Percentiles rank a stretch among this genome's conserved stretches.
phyloP scores from a whole-genome alignment of 768 basidiomycete species.

The Kwoniella dendrophila region DNA sequence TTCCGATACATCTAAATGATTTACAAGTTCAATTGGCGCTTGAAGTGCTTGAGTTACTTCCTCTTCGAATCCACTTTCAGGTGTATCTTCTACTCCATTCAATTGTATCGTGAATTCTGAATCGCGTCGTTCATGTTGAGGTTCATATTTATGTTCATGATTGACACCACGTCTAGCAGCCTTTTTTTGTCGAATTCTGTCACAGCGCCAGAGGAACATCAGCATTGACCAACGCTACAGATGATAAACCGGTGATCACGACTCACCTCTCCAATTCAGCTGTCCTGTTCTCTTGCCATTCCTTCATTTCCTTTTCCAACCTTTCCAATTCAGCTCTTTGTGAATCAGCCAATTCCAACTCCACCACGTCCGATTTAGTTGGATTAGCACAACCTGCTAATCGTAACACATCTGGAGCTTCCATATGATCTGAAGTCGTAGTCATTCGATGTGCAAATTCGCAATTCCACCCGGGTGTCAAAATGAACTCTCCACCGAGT shows the following conservation, averaged over 20 bases:
- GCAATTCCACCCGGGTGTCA: constrained; percentile 48
- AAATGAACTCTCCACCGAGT: constrained; percentile 56
- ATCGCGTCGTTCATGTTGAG: too few relatives aligned
- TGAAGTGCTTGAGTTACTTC: neutral
- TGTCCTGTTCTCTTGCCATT: constrained; percentile 39
- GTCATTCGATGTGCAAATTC: constrained; percentile 56
- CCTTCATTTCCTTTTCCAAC: constrained; percentile 44
- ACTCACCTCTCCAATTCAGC: constrained; percentile 48
- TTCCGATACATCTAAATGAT: too few relatives aligned
- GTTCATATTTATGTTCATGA: too few relatives aligned
- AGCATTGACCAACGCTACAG: neutral
- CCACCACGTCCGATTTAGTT: constrained; percentile 33
- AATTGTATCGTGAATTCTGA: constrained; percentile 2
- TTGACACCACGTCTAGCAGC: constrained; percentile 40
- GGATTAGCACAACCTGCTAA: constrained; percentile 43
- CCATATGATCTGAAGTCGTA: constrained; percentile 56
- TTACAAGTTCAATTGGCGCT: neutral
- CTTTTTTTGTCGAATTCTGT: constrained; percentile 42
- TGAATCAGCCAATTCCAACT: constrained; percentile 33
- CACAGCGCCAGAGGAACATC: neutral
- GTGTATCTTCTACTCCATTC: neutral
- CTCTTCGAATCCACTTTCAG: neutral
- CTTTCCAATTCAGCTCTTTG: constrained; percentile 41
- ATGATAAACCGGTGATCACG: too few relatives aligned
- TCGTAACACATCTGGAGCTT: constrained; percentile 53